Evolutionary conservation across 768 basidiomycete genomes (phyloP).

Genomic region (Pisolithus sp.): DNA sequence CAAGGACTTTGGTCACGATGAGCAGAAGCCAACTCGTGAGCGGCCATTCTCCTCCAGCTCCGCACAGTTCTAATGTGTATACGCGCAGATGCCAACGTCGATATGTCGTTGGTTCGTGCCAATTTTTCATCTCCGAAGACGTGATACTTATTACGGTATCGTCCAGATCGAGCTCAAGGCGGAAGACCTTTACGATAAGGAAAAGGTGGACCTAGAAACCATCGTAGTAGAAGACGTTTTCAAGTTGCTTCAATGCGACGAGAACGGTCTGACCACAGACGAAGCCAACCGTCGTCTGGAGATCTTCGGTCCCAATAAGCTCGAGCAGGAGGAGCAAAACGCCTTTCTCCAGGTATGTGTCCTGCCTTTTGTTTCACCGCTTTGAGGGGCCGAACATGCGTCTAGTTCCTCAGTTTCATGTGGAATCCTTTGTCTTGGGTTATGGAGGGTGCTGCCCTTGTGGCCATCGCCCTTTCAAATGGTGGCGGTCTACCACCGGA

Average conservation of each 20-base stretch:
- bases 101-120: conserved; percentile 64
- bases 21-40: conserved; percentile 63
- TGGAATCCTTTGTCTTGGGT: conserved; percentile 99
- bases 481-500: conserved; percentile 83
- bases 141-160: neutral
- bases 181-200: conserved; percentile 94
- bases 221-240: conserved; percentile 96
- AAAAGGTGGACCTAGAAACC: conserved; percentile 98
- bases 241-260: conserved; percentile 87
- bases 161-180: conserved; percentile 78
- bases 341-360: conserved; percentile 72
- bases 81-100: conserved; percentile 69
- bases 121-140: conserved; percentile 3
- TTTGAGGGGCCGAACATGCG: neutral
- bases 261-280: conserved; percentile 65
- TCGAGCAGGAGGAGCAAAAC: conserved; percentile 87
- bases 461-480: conserved; percentile 94
- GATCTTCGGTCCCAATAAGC: conserved; percentile 94
- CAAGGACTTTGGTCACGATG: conserved; percentile 78
- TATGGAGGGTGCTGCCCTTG: conserved; percentile 94
- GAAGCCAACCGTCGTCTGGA: conserved; percentile 83
- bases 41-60: conserved; percentile 2
- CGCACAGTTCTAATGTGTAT: conserved; percentile 1
- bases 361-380: neutral
- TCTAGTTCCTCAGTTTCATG: conserved; percentile 91